Conservation (phyloP, 23 red algal genomes). For the Pyropia yezoensis region DNA sequence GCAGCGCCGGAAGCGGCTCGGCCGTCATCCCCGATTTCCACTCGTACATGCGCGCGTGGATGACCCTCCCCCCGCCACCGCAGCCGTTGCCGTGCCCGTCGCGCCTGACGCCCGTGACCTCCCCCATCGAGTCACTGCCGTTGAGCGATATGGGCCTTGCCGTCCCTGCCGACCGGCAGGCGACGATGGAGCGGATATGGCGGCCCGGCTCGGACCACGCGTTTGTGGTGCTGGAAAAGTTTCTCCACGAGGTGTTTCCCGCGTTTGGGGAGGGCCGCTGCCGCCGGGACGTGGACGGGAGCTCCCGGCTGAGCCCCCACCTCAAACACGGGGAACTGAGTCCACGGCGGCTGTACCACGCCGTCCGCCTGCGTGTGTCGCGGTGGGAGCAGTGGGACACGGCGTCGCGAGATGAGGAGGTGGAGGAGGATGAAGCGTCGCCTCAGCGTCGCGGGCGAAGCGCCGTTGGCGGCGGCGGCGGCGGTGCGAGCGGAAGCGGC, state of each 20-base stretch:
- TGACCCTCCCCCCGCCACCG: conserved; percentile 83
- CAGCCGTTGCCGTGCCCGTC: conserved; percentile 55
- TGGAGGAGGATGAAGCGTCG: too few relatives aligned
- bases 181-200: conserved; percentile 35
- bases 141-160: conserved; percentile 38
- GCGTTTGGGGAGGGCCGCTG: conserved; percentile 53
- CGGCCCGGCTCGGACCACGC: conserved; percentile 60
- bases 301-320: conserved; percentile 58
- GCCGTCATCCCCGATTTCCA: conserved; percentile 48
- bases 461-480: too few relatives aligned
- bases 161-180: conserved; percentile 16
- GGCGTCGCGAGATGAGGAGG: too few relatives aligned
- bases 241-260: conserved; percentile 65
- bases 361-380: conserved; percentile 31
- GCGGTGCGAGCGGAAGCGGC: too few relatives aligned
- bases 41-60: conserved; percentile 89
- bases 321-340: conserved; percentile 67
- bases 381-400: conserved; percentile 21
- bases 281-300: conserved; percentile 34
- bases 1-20: background rate
- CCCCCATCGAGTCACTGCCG: conserved; percentile 10
- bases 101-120: conserved; percentile 17
- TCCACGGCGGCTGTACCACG: conserved; percentile 42
- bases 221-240: conserved; percentile 34
- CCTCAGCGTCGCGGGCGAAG: too few relatives aligned